Evolutionary conservation across 1,284 basidiomycete genomes (phyloP).

Genomic region (Fomitiporia mediterranea): DNA sequence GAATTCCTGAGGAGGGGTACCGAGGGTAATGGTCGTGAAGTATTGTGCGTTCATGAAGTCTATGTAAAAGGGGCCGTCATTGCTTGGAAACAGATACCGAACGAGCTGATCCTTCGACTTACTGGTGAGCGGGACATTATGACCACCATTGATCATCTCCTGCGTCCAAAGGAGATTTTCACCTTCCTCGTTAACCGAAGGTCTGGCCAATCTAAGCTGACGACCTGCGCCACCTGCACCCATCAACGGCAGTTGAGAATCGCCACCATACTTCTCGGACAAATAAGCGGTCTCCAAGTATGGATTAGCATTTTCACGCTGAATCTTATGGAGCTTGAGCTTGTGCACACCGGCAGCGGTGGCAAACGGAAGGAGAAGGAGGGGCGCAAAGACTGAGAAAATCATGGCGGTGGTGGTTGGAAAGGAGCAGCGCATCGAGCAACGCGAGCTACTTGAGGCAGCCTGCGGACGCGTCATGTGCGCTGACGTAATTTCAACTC

Average conservation of each 20-base stretch:
- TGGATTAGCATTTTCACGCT: conserved; percentile 56
- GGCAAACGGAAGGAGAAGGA: conserved; percentile 67
- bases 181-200: conserved; percentile 40
- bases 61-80: conserved; percentile 28
- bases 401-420: conserved; percentile 56
- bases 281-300: conserved; percentile 77
- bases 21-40: conserved; percentile 85
- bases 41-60: conserved; percentile 99
- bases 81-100: conserved; percentile 11
- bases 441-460: conserved; percentile 2
- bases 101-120: conserved; percentile 31
- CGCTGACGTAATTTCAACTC: neutral
- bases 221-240: conserved; percentile 73
- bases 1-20: conserved; percentile 79
- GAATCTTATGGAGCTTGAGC: conserved; percentile 83
- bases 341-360: conserved; percentile 71
- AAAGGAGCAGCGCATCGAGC: conserved; percentile 18
- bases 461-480: conserved; percentile 13
- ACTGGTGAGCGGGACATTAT: conserved; percentile 90
- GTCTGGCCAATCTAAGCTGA: conserved; percentile 46
- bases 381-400: conserved; percentile 49
- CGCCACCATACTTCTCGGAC: conserved; percentile 79
- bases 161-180: conserved; percentile 82
- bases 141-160: conserved; percentile 66
- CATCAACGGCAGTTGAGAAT: conserved; percentile 59